phyloP scores from a whole-genome alignment of 1,284 basidiomycete genomes.

The Puccinia horiana region DNA sequence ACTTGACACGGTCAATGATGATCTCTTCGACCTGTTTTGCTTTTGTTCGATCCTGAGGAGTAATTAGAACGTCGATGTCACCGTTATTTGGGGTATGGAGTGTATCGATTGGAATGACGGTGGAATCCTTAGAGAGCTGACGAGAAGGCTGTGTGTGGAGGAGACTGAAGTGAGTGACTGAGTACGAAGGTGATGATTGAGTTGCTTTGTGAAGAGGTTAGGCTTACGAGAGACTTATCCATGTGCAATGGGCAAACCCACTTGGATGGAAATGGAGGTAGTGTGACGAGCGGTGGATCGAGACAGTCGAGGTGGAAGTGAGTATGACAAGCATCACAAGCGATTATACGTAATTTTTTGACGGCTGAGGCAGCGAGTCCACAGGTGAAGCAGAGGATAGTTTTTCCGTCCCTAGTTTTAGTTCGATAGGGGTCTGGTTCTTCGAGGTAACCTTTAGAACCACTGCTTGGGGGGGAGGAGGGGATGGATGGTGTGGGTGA shows the following conservation, averaged over 20 bases:
- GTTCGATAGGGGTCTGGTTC: constrained; percentile 46
- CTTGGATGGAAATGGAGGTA: constrained; percentile 24
- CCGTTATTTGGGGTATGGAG: constrained; percentile 43
- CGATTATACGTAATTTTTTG: constrained; percentile 31
- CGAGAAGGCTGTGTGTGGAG: constrained; percentile 10
- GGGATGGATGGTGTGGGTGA: neutral
- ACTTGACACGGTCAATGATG: constrained; percentile 40
- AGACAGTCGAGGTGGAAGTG: constrained; percentile 48
- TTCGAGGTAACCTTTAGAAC: constrained; percentile 43
- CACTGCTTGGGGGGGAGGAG: neutral
- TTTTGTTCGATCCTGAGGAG: constrained; percentile 32
- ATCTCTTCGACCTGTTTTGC: constrained; percentile 32
- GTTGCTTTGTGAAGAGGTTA: neutral
- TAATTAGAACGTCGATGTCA: constrained; percentile 42
- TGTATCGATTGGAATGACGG: constrained; percentile 1
- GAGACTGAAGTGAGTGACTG: neutral
- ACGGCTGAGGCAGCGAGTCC: constrained; percentile 28
- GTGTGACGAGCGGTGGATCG: constrained; percentile 42
- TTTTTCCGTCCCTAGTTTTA: constrained; percentile 42
- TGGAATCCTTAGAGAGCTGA: constrained; percentile 28
- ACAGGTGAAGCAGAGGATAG: constrained; percentile 44
- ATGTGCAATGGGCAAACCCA: constrained; percentile 46
- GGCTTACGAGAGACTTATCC: constrained; percentile 22
- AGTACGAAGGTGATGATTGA: neutral
- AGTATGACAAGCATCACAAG: constrained; percentile 32